A percentile compares a stretch with the other conserved stretches of the same genome.
Evolutionary conservation across 768 basidiomycete species (phyloP).

Genomic region (Favolaschia claudopus): DNA sequence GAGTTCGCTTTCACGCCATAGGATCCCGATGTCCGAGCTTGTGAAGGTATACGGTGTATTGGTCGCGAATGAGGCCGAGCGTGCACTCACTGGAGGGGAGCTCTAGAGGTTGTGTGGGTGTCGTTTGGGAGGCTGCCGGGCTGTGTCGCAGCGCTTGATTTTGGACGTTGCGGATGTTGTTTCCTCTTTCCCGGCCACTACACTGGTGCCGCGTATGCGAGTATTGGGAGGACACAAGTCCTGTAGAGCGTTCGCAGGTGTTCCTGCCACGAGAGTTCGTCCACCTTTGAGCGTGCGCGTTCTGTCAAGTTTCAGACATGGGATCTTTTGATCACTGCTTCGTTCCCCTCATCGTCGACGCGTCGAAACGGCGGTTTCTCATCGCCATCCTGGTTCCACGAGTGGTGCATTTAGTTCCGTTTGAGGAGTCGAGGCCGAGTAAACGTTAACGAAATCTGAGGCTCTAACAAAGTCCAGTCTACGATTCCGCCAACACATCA

Average conservation of each 20-base stretch:
- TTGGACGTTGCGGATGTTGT: conserved; percentile 25
- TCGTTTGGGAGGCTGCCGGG: conserved; percentile 33
- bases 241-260: conserved; percentile 28
- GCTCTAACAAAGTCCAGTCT: too few species aligned
- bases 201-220: conserved; percentile 30
- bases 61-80: neutral
- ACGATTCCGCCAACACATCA: too few species aligned
- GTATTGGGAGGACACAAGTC: conserved; percentile 30
- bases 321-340: neutral
- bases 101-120: conserved; percentile 30
- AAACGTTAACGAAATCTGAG: too few species aligned
- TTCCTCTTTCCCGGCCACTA: conserved; percentile 33
- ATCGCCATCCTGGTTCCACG: conserved; percentile 4
- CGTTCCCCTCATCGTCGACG: neutral
- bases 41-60: neutral
- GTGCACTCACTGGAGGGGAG: conserved; percentile 25
- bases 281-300: conserved; percentile 21
- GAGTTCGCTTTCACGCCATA: conserved; percentile 4
- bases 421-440: too few species aligned
- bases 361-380: neutral
- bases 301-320: conserved; percentile 25
- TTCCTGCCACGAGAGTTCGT: conserved; percentile 22
- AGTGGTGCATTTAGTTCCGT: conserved; percentile 21
- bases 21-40: conserved; percentile 12
- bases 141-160: conserved; percentile 27